Evolutionary conservation across 2,329 filamentous ascomycete genomes (phyloP), one percentile per base, ranked within the genome.

Genomic region (Westerdykella aurantiaca): DNA sequence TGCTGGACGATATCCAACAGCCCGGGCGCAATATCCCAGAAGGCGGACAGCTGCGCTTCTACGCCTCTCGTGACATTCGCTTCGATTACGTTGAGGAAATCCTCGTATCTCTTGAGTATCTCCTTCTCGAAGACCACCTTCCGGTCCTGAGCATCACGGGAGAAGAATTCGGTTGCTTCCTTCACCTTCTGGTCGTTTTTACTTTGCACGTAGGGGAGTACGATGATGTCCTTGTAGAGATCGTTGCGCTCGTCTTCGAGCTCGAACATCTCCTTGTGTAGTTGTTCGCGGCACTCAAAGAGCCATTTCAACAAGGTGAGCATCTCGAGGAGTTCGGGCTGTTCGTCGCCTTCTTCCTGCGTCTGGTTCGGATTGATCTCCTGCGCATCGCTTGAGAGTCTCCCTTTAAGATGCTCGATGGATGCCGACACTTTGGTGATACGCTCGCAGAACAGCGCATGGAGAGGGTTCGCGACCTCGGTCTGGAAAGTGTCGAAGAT

Each of bases 251-350:
- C 87, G 16, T 82, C 83, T 29, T 95, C 79, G 10, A 97, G 72
- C 55, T 94, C 86, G 60, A 88, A 95, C 42, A 91, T 79, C 56
- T 88, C 86, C 35, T 87, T 83, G 69, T 97, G 85, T 7, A 97
- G 75, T 38, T 80, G 77, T 68, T 98, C 93, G n/a, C 90, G 83
- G 1, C 86, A 85, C 64, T 98, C 93, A 56, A 96, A 97, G 7
- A 97, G 82, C 90, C 93, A 97, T 61, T 97, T 98, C 12, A 97
- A 76, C 38, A 96, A 79, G 0, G 91, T 97, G 11, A 98, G 76
- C 68, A 95, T 95, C 67, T 98, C 93, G 2, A 97, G 74, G 0
- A 97, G 76, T 67, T 98, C 93, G 0, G 93, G 93, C 62, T 90
- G 83, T 64, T 96, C 91, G 55, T 97, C 91, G 14, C 93, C 91